Percentiles rank a stretch among this genome's conserved stretches.
Evolutionary conservation across 306 rosid genomes (phyloP).

Genomic region (Vigna reflexopilosa): DNA sequence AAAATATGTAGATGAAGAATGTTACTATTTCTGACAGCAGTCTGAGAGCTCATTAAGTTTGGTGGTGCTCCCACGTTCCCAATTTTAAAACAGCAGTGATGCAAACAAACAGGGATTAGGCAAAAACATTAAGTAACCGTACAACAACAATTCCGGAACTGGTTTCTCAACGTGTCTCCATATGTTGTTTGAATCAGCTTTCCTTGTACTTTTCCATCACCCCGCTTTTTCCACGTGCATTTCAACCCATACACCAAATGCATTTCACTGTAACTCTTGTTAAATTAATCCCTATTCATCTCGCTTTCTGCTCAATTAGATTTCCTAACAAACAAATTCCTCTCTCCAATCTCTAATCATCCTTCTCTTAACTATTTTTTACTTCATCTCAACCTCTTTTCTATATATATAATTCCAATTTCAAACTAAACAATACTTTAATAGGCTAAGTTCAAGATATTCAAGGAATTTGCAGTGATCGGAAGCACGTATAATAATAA

Average conservation of each 20-base stretch:
- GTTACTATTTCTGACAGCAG: no score
- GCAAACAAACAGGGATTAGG: conserved; percentile 17
- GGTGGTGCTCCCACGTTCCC: neutral
- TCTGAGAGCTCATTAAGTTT: no score
- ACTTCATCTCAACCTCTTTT: no score
- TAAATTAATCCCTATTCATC: conserved; percentile 4
- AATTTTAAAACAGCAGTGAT: neutral
- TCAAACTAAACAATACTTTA: no score
- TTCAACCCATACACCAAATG: conserved; percentile 30
- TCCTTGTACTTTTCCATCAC: conserved; percentile 13
- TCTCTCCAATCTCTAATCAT: conserved; percentile 23
- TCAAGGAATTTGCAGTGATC: no score
- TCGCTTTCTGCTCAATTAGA: conserved; percentile 1
- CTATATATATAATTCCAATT: no score
- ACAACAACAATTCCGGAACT: conserved; percentile 7
- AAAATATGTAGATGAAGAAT: neutral
- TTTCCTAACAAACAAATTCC: neutral
- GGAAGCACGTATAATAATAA: no score
- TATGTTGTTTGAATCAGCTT: conserved; percentile 21
- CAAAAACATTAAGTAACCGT: conserved; percentile 32
- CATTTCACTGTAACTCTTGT: neutral
- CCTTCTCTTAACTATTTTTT: neutral
- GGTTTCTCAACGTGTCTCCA: conserved; percentile 33
- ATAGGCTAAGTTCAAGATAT: no score
- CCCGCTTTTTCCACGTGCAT: conserved; percentile 45